Percentiles rank a stretch among this genome's conserved stretches.
These are phyloP conservation scores for Exophiala dermatitidis DNA, from an alignment of 2,329 filamentous ascomycete genomes.

Conservation along the genomic window DNA sequence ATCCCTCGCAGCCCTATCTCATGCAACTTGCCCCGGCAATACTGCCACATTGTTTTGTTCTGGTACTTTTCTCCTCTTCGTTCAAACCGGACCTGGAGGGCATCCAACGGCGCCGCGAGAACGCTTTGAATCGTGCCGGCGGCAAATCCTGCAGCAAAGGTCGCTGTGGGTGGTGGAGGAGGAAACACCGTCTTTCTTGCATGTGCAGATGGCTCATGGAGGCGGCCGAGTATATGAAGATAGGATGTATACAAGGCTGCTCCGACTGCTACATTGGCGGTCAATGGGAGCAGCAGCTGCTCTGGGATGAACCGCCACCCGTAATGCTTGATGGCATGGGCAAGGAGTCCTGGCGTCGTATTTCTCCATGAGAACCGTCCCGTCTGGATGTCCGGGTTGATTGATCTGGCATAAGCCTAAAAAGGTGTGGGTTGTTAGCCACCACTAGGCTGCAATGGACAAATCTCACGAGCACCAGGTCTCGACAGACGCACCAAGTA, in stretches of 20 bases:
- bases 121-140: slow-evolving; percentile 56
- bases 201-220: slow-evolving; percentile 53
- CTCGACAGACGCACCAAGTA: slow-evolving; percentile 44
- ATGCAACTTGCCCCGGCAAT: slow-evolving; percentile 49
- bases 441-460: background rate
- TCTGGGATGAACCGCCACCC: slow-evolving; percentile 60
- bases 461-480: background rate
- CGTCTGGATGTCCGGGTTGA: slow-evolving; percentile 50
- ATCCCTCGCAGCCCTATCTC: slow-evolving; percentile 56
- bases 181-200: slow-evolving; percentile 54
- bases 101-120: slow-evolving; percentile 57
- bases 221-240: slow-evolving; percentile 50
- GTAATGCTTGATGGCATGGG: slow-evolving; percentile 54
- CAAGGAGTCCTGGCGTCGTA: slow-evolving; percentile 54
- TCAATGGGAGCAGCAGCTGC: slow-evolving; percentile 55
- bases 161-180: slow-evolving; percentile 47
- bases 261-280: slow-evolving; percentile 57
- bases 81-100: slow-evolving; percentile 55
- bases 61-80: slow-evolving; percentile 33
- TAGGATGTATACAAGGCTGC: slow-evolving; percentile 59
- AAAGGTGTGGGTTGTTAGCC: slow-evolving; percentile 11
- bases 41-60: slow-evolving; percentile 58
- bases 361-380: slow-evolving; percentile 50
- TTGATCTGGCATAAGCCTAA: slow-evolving; percentile 56
- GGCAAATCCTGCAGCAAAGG: slow-evolving; percentile 53